These are phyloP conservation scores for Candida argentea DNA, from an alignment of 805 yeast genomes.

Conservation along the genomic window DNA sequence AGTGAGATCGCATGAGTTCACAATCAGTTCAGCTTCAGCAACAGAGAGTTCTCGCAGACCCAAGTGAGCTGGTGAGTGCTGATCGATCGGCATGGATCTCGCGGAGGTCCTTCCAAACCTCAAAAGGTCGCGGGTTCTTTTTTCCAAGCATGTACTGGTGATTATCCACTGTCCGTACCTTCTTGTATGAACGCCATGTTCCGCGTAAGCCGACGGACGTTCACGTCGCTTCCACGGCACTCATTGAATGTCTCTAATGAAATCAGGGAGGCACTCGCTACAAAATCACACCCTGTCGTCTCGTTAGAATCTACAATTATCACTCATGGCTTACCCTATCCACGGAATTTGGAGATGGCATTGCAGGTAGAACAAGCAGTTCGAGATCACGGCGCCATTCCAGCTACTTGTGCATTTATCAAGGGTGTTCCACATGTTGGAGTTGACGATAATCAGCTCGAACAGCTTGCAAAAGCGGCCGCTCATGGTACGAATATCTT, in stretches of 20 bases:
- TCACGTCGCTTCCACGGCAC: too few species aligned
- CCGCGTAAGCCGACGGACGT: too few species aligned
- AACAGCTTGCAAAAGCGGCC: slow-evolving; percentile 34
- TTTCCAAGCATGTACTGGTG: too few species aligned
- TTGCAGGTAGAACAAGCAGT: slow-evolving; percentile 50
- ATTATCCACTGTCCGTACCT: too few species aligned
- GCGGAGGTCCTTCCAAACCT: too few species aligned
- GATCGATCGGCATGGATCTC: too few species aligned
- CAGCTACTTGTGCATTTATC: slow-evolving; percentile 79
- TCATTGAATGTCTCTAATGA: slow-evolving; percentile 46
- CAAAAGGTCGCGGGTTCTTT: too few species aligned
- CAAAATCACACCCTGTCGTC: slow-evolving; percentile 52
- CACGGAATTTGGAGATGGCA: slow-evolving; percentile 70
- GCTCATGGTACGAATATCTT: slow-evolving; percentile 19
- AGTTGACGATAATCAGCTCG: slow-evolving; percentile 36
- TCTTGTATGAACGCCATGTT: too few species aligned
- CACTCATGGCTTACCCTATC: slow-evolving; percentile 84
- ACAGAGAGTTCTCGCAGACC: too few species aligned
- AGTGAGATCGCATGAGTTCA: too few species aligned
- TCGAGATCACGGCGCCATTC: slow-evolving; percentile 56
- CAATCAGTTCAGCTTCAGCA: too few species aligned
- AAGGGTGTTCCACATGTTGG: slow-evolving; percentile 70
- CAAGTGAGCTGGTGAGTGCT: too few species aligned
- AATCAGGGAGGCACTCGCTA: slow-evolving; percentile 49
- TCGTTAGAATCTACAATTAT: slow-evolving; percentile 82